Evolutionary conservation across 768 basidiomycete genomes (phyloP), one percentile per base, ranked within the genome.

Genomic region (Pleurotus djamor): DNA sequence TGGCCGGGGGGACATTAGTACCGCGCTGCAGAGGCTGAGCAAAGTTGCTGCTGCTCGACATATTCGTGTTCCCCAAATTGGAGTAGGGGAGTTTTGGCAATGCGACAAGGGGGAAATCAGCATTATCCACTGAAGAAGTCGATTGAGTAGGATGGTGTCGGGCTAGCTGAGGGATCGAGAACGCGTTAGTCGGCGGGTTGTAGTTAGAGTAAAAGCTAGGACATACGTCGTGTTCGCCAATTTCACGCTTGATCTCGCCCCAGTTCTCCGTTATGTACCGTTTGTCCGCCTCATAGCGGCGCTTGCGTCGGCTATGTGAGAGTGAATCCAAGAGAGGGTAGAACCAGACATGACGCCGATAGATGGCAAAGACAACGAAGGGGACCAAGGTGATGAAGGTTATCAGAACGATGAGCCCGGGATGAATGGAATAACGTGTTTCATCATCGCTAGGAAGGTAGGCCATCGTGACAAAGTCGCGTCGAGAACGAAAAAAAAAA

Each of bases 241-340:
- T 56, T 14, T 36, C 37, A 2, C n/a, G 54, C 33, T 56, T 56
- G 37, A 44, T 43, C 12, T 56, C 54, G 44, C 41, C 54, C 37
- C 37, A 56, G n/a, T 44, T 38, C 41, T 44, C n/a, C 17, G 37
- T 21, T 21, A 44, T 32, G 41, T 56, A 10, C n/a, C 54, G 16
- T 44, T 56, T 56, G 17, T 56, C 54, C 4, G 54, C 41, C 33
- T 56, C 54, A 28, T 56, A 56, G 32, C 54, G 36, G n/a, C 54
- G 54, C 28, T 56, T 56, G 54, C 54, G 38, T 37, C 36, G 13
- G 21, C 44, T 56, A 32, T 56, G 44, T 4, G 54, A n/a, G 38
- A 56, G 16, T 9, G 52, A 17, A 21, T 56, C 44, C 54, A 37
- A 56, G 54, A 56, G 17, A 16, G 54, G 54, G 9, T 37, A 56